Conservation (phyloP, 2,329 filamentous ascomycete species). For the Ophiostoma perfectum region DNA sequence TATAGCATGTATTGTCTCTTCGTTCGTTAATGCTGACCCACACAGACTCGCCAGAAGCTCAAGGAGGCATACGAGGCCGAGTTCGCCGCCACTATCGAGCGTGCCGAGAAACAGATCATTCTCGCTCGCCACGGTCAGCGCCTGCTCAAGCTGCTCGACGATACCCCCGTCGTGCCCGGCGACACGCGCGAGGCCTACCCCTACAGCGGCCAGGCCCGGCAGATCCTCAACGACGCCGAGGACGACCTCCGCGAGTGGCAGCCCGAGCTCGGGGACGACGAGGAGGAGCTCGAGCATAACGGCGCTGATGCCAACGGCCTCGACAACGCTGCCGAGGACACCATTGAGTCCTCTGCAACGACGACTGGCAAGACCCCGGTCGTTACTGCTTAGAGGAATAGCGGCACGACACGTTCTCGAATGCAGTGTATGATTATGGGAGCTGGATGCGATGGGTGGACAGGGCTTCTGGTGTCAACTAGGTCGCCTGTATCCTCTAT, state of each 20-base stretch:
- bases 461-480: neutral
- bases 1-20: slow-evolving; percentile 26
- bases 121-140: slow-evolving; percentile 85
- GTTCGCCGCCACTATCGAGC: slow-evolving; percentile 86
- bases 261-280: slow-evolving; percentile 36
- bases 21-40: neutral
- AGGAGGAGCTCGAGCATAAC: neutral
- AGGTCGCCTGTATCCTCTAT: no score
- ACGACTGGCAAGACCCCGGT: slow-evolving; percentile 12
- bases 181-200: slow-evolving; percentile 67
- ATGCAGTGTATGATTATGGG: slow-evolving; percentile 10
- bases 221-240: slow-evolving; percentile 89
- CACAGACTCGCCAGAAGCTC: slow-evolving; percentile 84
- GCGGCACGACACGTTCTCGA: neutral
- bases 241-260: slow-evolving; percentile 77
- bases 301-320: neutral
- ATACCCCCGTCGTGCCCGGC: slow-evolving; percentile 82
- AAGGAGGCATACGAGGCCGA: slow-evolving; percentile 91
- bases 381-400: slow-evolving; percentile 5
- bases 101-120: slow-evolving; percentile 93
- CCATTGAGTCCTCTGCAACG: neutral
- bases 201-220: slow-evolving; percentile 61
- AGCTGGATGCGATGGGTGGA: no score
- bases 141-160: slow-evolving; percentile 79
- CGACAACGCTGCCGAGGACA: neutral